Conservation (phyloP, 345 rosid genomes). For the Pistacia integerrima region DNA sequence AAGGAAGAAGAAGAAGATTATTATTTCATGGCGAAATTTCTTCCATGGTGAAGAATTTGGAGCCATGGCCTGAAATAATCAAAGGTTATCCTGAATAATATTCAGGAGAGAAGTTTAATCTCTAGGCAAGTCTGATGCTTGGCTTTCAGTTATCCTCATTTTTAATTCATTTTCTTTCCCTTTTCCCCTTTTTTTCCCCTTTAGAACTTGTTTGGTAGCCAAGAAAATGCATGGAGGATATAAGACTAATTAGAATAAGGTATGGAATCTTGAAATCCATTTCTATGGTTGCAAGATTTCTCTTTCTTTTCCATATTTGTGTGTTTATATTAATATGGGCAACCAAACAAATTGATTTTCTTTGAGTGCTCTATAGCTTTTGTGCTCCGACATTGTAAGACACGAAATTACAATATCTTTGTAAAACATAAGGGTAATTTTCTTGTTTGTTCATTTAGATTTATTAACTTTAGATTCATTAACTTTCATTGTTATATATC, state of each 20-base stretch:
- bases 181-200: not conserved
- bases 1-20: not conserved
- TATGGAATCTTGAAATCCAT: not conserved
- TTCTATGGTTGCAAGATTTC: constrained; percentile 19
- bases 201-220: constrained; percentile 34
- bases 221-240: constrained; percentile 31
- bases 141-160: constrained; percentile 39
- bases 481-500: not conserved
- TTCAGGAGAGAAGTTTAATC: constrained; percentile 30
- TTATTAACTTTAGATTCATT: no score
- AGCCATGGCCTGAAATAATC: constrained; percentile 27
- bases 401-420: not conserved
- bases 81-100: not conserved
- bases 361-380: not conserved
- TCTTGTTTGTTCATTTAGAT: constrained; percentile 7
- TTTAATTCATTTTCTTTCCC: not conserved
- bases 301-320: not conserved
- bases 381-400: constrained; percentile 10
- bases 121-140: constrained; percentile 75
- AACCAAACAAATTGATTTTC: constrained; percentile 8
- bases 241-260: constrained; percentile 13
- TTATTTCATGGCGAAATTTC: no score
- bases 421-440: not conserved
- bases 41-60: not conserved
- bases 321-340: not conserved